A percentile compares a stretch with the other conserved stretches of the same genome.
Evolutionary conservation across 116 monocot species (phyloP).

Genomic region (Zostera marina): DNA sequence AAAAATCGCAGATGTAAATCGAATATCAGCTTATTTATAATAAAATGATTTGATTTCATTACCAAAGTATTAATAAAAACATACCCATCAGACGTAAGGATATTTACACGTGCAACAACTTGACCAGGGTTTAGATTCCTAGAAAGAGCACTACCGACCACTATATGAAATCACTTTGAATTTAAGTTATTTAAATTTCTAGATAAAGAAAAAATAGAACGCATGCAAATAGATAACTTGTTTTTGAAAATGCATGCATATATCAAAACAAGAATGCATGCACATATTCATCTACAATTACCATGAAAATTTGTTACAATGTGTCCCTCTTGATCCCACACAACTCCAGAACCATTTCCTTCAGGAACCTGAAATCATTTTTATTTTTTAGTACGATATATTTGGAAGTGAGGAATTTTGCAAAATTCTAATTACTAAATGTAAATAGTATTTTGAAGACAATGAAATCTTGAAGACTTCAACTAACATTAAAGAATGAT

Average conservation of each 20-base stretch:
- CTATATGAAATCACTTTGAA: slow-evolving; percentile 17
- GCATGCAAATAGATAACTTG: not conserved
- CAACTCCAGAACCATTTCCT: slow-evolving; percentile 96
- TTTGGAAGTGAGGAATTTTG: not conserved
- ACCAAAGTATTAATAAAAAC: not conserved
- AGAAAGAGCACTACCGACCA: slow-evolving; percentile 93
- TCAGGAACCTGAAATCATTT: slow-evolving; percentile 47
- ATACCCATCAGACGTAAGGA: slow-evolving; percentile 82
- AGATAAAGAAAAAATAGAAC: not conserved
- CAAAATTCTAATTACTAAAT: not conserved
- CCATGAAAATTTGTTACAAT: slow-evolving; percentile 98
- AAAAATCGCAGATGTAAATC: not conserved
- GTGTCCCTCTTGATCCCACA: slow-evolving; percentile 76
- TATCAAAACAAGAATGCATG: no score
- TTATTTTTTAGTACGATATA: not conserved
- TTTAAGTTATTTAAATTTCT: not conserved
- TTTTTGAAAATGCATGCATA: no score
- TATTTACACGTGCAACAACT: slow-evolving; percentile 91
- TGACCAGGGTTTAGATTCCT: slow-evolving; percentile 58
- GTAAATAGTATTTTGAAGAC: not conserved
- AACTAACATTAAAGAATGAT: not conserved
- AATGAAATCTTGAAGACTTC: not conserved
- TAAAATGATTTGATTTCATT: not conserved
- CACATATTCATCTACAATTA: slow-evolving; percentile 11
- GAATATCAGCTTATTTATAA: not conserved